Evolutionary conservation across 2,329 filamentous ascomycete genomes (phyloP), one percentile per base, ranked within the genome.

Genomic region (Aureobasidium sp.): DNA sequence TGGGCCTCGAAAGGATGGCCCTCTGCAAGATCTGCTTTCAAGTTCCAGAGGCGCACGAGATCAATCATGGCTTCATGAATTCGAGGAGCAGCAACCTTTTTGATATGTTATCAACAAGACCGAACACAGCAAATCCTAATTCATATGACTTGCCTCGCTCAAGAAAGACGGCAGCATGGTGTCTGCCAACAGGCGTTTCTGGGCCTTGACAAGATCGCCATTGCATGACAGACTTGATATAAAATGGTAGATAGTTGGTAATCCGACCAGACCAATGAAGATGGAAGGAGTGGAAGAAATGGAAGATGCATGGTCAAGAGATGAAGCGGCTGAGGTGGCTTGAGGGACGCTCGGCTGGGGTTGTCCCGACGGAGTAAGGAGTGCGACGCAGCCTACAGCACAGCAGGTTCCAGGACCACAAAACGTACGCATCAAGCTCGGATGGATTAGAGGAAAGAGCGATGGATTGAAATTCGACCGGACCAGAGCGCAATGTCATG

Each of bases 1-100:
- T 58, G 42, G 4, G 69, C 72, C 8, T 63, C 62, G 58, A 79
- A 77, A 1, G 75, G 68, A 22, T 64, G 67, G 1, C 68, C 69
- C 2, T 67, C 19, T 0, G 71, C 73, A 5, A 74, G 48, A 1
- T 64, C 53, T 3, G 66, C 58, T 59, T 74, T 75, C 11, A 64
- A 42, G 5, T 62, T 56, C 74, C 72, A 75, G 4, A 75, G 64
- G 1, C 67, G 57, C 14, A 75, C 62, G n/a, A 74, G 61, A 1
- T 61, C 58, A 17, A 62, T 45, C 2, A 63, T 63, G 1, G 65
- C 66, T 24, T 58, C 45, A 64, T 71, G 67, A 39, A 75, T 66
- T 50, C 65, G 65, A n/a, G 68, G 66, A 17, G 65, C 69, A 39
- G 67, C 66, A 11, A 70, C 70, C 50, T 65, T 39, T 3, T n/a